Evolutionary conservation across 208 protist species (phyloP), one percentile per base, ranked within the genome.

Genomic region (Crithidia sp.): DNA sequence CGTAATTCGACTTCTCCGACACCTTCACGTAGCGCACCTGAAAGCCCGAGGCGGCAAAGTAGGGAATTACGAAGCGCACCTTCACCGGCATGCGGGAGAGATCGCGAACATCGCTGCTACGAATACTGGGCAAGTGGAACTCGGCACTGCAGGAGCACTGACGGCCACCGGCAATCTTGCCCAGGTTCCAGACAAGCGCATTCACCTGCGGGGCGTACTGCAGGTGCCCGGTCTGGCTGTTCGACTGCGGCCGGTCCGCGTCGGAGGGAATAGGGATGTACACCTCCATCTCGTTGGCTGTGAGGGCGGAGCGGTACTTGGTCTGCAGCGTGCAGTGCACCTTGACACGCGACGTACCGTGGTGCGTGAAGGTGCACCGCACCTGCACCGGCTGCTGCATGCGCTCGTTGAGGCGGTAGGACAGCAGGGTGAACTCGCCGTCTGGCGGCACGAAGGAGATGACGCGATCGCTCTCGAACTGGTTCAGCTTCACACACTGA

Each of bases 21-120:
- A 99, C 95, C 86, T 99, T 99, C 19, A 99, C 82, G 72, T 99
- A 99, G 16, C 98, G 92, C 60, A 99, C 98, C 83, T 99, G 98
- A 43, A 99, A 95, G 52, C 98, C 98, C 0, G 98, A 99, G 9
- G 99, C 95, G 2, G 98, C 98, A 71, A 99, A 99, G 83, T 99
- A 99, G 12, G 99, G 99, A 67, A 99, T 99, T 73, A 99, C 96
- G 82, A 99, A 99, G 64, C 98, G 91, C 62, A 99, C 97, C 58
- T 89, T 85, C 53, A 99, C 98, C 12, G 99, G 99, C 49, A 89
- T 90, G 67, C 86, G 92, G 3, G 94, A 89, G 12, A 84, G 36
- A n/a, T 82, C 88, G 13, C 73, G 66, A 7, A 85, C 74, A 60
- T 98, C 94, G 67, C 81, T 89, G 76, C 80, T 92, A 16, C 88